Conservation (phyloP, 345 rosid genomes). For the Linum lewisii region DNA sequence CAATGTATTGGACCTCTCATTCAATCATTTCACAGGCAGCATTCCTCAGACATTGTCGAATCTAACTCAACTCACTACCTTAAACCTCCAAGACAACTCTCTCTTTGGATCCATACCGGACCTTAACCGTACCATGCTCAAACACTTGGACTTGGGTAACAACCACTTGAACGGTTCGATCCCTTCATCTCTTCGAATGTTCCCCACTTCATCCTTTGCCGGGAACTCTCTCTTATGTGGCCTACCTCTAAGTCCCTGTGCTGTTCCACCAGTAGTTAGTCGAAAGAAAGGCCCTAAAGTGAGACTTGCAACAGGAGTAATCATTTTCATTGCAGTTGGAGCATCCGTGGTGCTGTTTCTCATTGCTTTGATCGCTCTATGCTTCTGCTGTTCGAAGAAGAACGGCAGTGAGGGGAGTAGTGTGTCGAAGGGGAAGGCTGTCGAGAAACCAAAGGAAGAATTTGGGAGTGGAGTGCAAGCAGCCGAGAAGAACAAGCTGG, state of each 20-base stretch:
- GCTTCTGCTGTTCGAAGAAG: not conserved
- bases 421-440: slow-evolving; percentile 39
- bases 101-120: slow-evolving; percentile 54
- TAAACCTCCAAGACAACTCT: slow-evolving; percentile 49
- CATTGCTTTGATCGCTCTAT: not conserved
- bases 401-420: slow-evolving; percentile 6
- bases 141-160: slow-evolving; percentile 56
- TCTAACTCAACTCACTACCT: slow-evolving; percentile 33
- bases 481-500: slow-evolving; percentile 70
- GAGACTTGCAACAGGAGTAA: not conserved
- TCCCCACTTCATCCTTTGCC: slow-evolving; percentile 58
- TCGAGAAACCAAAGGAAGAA: slow-evolving; percentile 67
- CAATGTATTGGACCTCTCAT: slow-evolving; percentile 52
- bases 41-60: slow-evolving; percentile 43
- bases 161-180: slow-evolving; percentile 66
- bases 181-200: slow-evolving; percentile 48
- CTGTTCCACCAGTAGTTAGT: not conserved
- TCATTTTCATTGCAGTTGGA: not conserved
- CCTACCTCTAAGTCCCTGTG: slow-evolving; percentile 45
- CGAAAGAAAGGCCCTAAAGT: not conserved
- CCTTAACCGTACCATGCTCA: slow-evolving; percentile 31
- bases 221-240: slow-evolving; percentile 67
- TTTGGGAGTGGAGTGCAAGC: slow-evolving; percentile 76
- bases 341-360: not conserved
- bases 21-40: slow-evolving; percentile 47